A percentile compares a stretch with the other conserved stretches of the same genome.
These are phyloP conservation scores for Theileria orientalis DNA, from an alignment of 169 alveolate species.

Conservation along the genomic window DNA sequence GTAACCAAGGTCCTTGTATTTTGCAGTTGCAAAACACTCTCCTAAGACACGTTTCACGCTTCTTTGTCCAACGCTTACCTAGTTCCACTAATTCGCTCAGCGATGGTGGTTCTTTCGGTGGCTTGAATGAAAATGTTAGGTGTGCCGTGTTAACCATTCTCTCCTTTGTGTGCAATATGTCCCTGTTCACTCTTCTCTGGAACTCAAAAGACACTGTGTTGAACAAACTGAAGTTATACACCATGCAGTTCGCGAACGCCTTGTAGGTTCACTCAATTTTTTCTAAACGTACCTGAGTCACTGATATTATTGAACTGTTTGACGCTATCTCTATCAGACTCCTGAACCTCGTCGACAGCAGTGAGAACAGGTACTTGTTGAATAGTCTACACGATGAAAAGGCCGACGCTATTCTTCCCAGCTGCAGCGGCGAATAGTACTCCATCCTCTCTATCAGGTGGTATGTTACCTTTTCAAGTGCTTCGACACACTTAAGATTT, in stretches of 20 bases:
- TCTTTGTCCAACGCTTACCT: conserved; percentile 32
- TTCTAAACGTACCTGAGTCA: conserved; percentile 34
- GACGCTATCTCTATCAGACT: conserved; percentile 42
- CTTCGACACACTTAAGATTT: conserved; percentile 69
- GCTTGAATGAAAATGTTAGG: not conserved
- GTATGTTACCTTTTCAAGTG: conserved; percentile 68
- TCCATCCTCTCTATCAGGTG: conserved; percentile 57
- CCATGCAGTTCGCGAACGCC: conserved; percentile 58
- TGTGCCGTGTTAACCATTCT: conserved; percentile 22
- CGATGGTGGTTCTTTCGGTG: conserved; percentile 27
- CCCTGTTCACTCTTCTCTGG: conserved; percentile 22
- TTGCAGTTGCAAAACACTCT: conserved; percentile 61
- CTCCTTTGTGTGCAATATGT: not conserved
- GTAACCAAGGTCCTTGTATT: conserved; percentile 56
- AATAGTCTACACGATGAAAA: conserved; percentile 70
- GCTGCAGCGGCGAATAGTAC: conserved; percentile 71
- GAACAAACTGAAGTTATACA: conserved; percentile 38
- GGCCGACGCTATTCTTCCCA: conserved; percentile 65
- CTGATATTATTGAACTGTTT: conserved; percentile 25
- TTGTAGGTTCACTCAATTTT: not conserved
- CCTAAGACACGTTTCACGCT: conserved; percentile 31
- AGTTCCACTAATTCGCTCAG: conserved; percentile 48
- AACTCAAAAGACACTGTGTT: conserved; percentile 40
- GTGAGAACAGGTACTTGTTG: conserved; percentile 70
- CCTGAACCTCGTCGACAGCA: conserved; percentile 41